These are phyloP conservation scores for Aspergillus sp. DNA, from an alignment of 2,329 filamentous ascomycete species.

Conservation along the genomic window DNA sequence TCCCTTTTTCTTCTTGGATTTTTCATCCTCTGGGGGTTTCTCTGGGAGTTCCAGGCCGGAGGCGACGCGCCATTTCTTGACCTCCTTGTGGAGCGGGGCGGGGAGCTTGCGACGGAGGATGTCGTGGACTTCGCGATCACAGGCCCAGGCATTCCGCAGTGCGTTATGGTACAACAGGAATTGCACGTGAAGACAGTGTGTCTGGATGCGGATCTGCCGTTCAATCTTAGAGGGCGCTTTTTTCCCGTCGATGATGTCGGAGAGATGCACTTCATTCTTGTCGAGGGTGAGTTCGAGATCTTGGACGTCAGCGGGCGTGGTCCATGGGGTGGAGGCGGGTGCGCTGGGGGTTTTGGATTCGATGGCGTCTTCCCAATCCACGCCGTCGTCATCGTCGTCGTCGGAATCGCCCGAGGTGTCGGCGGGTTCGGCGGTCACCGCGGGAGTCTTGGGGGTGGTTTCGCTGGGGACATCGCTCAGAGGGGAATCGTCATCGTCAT, in stretches of 20 bases:
- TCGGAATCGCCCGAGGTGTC: slow-evolving; percentile 56
- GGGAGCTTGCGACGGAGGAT: slow-evolving; percentile 74
- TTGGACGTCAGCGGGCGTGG: slow-evolving; percentile 54
- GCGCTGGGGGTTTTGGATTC: slow-evolving; percentile 34
- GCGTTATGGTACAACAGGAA: slow-evolving; percentile 87
- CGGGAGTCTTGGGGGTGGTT: not conserved
- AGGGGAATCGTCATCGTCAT: slow-evolving; percentile 33
- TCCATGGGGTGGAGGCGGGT: slow-evolving; percentile 27
- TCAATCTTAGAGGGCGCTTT: slow-evolving; percentile 87
- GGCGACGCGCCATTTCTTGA: slow-evolving; percentile 70
- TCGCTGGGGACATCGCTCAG: slow-evolving; percentile 36
- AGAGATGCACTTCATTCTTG: slow-evolving; percentile 54
- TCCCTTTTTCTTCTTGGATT: slow-evolving; percentile 41
- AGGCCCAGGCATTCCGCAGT: slow-evolving; percentile 78
- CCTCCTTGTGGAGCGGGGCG: slow-evolving; percentile 65
- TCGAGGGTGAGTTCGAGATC: slow-evolving; percentile 72
- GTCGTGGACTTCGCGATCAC: slow-evolving; percentile 72
- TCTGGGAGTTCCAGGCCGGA: slow-evolving; percentile 59
- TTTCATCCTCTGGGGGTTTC: slow-evolving; percentile 36
- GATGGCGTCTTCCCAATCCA: slow-evolving; percentile 60
- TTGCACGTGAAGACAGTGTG: slow-evolving; percentile 88
- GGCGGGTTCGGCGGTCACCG: slow-evolving; percentile 36
- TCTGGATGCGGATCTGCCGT: slow-evolving; percentile 70
- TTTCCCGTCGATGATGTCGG: slow-evolving; percentile 64
- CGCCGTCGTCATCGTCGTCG: slow-evolving; percentile 44